phyloP scores from a whole-genome alignment of 2,329 filamentous ascomycete species.

The Talaromyces sp. region DNA sequence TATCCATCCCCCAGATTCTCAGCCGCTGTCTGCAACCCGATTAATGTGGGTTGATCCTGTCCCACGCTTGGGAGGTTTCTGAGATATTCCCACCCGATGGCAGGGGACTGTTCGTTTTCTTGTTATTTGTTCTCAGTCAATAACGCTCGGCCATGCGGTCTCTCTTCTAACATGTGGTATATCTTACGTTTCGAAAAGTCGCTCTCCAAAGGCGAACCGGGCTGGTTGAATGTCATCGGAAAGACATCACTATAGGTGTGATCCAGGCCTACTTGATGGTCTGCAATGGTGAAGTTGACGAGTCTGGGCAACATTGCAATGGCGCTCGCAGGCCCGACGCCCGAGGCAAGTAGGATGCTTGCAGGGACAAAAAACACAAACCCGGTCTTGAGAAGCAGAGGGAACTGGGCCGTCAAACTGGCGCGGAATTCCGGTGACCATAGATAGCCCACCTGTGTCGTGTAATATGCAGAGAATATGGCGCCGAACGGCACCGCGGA shows the following conservation, averaged over 20 bases:
- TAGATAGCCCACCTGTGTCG: conserved; percentile 4
- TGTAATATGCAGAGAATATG: conserved; percentile 12
- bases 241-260: not conserved
- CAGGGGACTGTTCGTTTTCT: not conserved
- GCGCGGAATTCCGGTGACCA: conserved; percentile 13
- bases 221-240: not conserved
- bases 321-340: conserved; percentile 13
- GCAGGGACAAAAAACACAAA: conserved; percentile 12
- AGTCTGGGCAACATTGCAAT: conserved; percentile 14
- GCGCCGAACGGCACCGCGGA: conserved; percentile 11
- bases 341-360: conserved; percentile 13
- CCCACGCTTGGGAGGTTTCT: conserved; percentile 1
- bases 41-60: not conserved
- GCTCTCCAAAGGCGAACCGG: not conserved
- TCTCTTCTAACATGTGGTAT: not conserved
- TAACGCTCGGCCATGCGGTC: not conserved
- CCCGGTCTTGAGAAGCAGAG: not conserved
- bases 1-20: not conserved
- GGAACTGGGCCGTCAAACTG: not conserved
- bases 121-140: not conserved
- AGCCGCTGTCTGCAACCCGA: not conserved
- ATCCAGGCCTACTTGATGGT: conserved; percentile 5
- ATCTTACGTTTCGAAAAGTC: not conserved
- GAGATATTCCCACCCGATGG: conserved; percentile 6
- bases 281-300: conserved; percentile 4